These are phyloP conservation scores for Jamesozyma spencerorum DNA, from an alignment of 805 yeast species.

Conservation along the genomic window DNA sequence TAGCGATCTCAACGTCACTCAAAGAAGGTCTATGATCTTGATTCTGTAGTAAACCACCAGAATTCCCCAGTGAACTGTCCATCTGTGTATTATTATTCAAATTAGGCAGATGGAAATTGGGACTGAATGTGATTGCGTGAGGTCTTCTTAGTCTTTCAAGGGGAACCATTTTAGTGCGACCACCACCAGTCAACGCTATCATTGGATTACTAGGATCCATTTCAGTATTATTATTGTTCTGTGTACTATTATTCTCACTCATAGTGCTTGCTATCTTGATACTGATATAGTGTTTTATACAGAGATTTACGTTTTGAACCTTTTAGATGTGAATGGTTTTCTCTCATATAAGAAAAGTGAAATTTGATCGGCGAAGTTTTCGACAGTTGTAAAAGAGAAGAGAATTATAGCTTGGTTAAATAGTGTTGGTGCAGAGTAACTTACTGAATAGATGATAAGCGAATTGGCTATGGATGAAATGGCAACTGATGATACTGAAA, in stretches of 20 bases:
- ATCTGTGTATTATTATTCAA: not conserved
- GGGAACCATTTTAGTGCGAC: conserved; percentile 15
- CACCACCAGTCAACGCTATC: conserved; percentile 16
- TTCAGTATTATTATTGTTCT: not conserved
- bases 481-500: too few relatives aligned
- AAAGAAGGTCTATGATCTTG: conserved; percentile 21
- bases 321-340: not conserved
- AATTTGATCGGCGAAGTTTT: too few relatives aligned
- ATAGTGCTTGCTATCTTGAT: too few relatives aligned
- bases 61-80: conserved; percentile 2
- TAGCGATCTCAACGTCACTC: not conserved
- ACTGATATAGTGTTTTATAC: too few relatives aligned
- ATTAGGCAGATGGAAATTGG: too few relatives aligned
- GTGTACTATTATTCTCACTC: not conserved
- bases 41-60: conserved; percentile 18
- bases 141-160: conserved; percentile 19
- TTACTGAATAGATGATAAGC: too few relatives aligned
- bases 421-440: too few relatives aligned
- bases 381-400: too few relatives aligned
- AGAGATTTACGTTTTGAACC: not conserved
- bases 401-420: too few relatives aligned
- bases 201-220: conserved; percentile 5
- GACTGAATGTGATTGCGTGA: conserved; percentile 13
- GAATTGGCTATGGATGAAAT: too few relatives aligned
- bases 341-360: too few relatives aligned